Conservation (phyloP, 306 rosid genomes). For the Chamaecrista fasciculata region DNA sequence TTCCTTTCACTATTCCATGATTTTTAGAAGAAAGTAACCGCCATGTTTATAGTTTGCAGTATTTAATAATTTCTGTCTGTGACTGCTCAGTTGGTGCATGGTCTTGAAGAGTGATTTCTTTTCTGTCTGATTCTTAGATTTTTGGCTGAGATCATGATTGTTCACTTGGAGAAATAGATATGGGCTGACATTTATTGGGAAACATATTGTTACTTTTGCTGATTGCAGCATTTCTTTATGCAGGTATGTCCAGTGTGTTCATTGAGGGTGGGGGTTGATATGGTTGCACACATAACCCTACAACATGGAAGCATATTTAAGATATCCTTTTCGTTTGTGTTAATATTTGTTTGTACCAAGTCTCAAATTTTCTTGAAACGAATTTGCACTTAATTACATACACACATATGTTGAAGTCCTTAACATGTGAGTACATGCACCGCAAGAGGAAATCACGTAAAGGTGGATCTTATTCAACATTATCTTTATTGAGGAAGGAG, state of each 20-base stretch:
- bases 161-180: not conserved
- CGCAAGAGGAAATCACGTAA: constrained; percentile 89
- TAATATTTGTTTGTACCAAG: constrained; percentile 14
- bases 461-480: constrained; percentile 85
- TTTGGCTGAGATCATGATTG: not conserved
- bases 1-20: constrained; percentile 18
- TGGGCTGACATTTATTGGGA: not conserved
- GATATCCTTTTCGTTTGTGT: constrained; percentile 54
- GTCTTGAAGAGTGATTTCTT: not conserved
- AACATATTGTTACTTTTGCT: constrained; percentile 19
- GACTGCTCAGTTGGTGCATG: not conserved
- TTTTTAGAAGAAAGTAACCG: not conserved
- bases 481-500: constrained; percentile 80
- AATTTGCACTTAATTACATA: constrained; percentile 10
- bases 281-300: constrained; percentile 92
- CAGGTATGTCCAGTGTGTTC: constrained; percentile 98
- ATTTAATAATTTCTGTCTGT: not conserved
- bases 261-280: constrained; percentile 92
- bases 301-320: constrained; percentile 93
- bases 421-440: constrained; percentile 75
- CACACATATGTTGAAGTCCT: constrained; percentile 32
- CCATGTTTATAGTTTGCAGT: not conserved
- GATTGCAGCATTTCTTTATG: constrained; percentile 28
- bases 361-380: constrained; percentile 14
- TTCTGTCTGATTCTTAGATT: not conserved